phyloP scores from a whole-genome alignment of 1,284 basidiomycete genomes.

The Mixia osmundae region DNA sequence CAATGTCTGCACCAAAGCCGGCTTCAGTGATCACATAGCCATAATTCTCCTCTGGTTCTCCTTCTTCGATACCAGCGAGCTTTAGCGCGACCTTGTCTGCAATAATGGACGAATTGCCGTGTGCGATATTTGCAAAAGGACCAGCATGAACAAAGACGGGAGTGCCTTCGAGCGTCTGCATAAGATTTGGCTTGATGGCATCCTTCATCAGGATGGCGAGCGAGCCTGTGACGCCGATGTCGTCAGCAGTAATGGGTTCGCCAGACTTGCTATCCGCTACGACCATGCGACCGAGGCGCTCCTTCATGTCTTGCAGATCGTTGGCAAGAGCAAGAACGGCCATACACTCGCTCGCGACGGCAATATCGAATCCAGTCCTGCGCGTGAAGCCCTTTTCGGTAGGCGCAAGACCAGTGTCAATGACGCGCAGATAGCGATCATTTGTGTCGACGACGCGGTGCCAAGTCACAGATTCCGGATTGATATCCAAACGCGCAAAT shows the following conservation, averaged over 20 bases:
- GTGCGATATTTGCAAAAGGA: constrained; percentile 97
- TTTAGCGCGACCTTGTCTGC: constrained; percentile 91
- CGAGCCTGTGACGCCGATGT: constrained; percentile 85
- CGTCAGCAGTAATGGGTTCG: constrained; percentile 84
- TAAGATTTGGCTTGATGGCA: constrained; percentile 94
- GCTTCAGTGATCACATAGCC: constrained; percentile 97
- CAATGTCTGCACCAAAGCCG: constrained; percentile 97
- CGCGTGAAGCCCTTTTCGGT: constrained; percentile 80
- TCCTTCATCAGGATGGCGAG: constrained; percentile 97
- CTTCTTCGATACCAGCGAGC: constrained; percentile 84
- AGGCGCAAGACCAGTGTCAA: constrained; percentile 69
- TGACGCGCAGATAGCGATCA: constrained; percentile 85
- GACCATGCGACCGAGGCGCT: constrained; percentile 77
- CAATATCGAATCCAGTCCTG: constrained; percentile 82
- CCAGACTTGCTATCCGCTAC: constrained; percentile 84
- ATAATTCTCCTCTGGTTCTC: constrained; percentile 51
- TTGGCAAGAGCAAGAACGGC: constrained; percentile 84
- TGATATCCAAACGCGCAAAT: constrained; percentile 82
- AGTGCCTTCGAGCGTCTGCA: constrained; percentile 97
- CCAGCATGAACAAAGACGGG: constrained; percentile 98
- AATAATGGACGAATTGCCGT: constrained; percentile 95
- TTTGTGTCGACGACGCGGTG: constrained; percentile 94
- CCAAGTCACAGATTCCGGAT: constrained; percentile 84
- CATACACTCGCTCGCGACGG: constrained; percentile 95
- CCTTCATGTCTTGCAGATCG: constrained; percentile 72